Conservation (phyloP, 2,329 filamentous ascomycete species). For the Tolypocladium tundrense region DNA sequence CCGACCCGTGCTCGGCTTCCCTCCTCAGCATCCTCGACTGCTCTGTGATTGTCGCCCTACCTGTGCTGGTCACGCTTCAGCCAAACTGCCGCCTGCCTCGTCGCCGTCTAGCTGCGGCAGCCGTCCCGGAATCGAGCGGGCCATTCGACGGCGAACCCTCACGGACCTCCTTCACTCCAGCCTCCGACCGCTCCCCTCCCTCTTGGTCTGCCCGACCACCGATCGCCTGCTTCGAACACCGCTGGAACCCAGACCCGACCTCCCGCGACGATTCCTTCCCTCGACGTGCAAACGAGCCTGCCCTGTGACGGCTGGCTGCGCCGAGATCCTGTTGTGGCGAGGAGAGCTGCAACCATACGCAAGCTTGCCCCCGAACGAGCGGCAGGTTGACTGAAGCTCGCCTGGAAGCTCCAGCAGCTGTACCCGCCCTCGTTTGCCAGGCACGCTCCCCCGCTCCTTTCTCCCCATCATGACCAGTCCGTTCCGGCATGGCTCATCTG, state of each 20-base stretch:
- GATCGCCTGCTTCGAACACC: neutral
- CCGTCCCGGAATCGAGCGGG: neutral
- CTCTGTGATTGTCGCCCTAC: neutral
- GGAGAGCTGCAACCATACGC: neutral
- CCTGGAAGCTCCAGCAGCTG: conserved; percentile 8
- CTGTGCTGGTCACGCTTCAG: neutral
- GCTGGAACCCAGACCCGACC: neutral
- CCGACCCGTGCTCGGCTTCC: neutral
- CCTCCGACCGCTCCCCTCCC: neutral
- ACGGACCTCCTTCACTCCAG: neutral
- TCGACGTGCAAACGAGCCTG: neutral
- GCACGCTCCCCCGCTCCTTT: conserved; percentile 5
- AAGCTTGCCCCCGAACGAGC: conserved; percentile 7
- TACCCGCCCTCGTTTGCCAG: conserved; percentile 6
- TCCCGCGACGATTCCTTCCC: neutral
- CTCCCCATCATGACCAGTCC: conserved; percentile 8
- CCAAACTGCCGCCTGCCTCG: neutral
- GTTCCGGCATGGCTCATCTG: conserved; percentile 15
- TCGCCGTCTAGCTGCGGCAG: neutral
- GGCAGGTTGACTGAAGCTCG: conserved; percentile 9
- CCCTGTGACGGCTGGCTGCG: neutral
- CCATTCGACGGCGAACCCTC: neutral
- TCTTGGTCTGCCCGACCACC: neutral
- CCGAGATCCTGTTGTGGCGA: neutral
- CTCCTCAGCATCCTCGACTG: neutral